Base-by-base conservation (phyloP, 176 grass and related monocot genomes). In the Triticum dicoccoides region DNA sequence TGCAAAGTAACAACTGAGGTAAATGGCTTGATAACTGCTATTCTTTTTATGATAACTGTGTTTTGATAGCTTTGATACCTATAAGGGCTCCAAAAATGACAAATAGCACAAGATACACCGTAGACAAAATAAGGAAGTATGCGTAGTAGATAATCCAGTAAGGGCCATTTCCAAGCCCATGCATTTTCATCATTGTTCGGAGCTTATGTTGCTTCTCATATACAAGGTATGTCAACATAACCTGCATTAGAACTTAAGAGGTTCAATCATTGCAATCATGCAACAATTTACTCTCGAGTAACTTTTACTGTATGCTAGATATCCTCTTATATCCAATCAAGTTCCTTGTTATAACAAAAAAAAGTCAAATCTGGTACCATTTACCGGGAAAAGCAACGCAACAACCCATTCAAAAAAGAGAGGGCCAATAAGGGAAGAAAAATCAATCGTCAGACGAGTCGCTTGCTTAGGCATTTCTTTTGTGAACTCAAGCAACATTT, bases 131-230 rank as follows among this genome's bases (percentile, higher is more conserved):
- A 73, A 98, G 87, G 74, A 98, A 98, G 81, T 98, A 98, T 11
- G 82, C 78, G 33, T 98, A 98, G 61, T 92, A 95, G 83, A 98
- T 98, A 69, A 94, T 78, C 96, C 96, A 98, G 77, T 98, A 98
- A 45, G 96, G 96, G 24, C 83, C 93, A 79, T 98, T 88, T 62
- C 90, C 92, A 73, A 98, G 92, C 44, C 96, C 96, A 42, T 98
- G 91, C 96, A 98, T 93, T 90, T 98, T 98, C 96, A 98, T 98
- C 93, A 98, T 98, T 81, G 89, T 95, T 78, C 92, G 89, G 47
- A 93, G 88, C 81, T 98, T 98, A 74, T 98, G 91, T 89, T 98
- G 96, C 84, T 95, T 98, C 88, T 98, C 96, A 54, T 95, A 95
- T 45, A 95, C 91, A 70, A 95, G 90, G 81, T 93, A 95, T 73